Evolutionary conservation across 257 asterid genomes (phyloP).

Genomic region (Nicotiana obtusifolia): DNA sequence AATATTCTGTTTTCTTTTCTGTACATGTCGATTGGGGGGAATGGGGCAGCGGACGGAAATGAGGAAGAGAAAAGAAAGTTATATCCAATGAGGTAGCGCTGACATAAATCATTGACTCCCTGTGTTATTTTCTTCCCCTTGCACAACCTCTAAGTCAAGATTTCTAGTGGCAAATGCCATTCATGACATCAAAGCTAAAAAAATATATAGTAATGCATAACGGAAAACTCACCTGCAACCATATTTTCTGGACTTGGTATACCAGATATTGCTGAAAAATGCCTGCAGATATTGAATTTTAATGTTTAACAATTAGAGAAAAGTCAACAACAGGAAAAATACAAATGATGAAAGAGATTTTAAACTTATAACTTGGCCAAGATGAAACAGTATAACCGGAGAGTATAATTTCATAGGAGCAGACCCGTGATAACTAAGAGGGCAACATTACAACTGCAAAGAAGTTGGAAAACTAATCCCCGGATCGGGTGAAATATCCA

Average conservation of each 20-base stretch:
- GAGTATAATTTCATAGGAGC: constrained; percentile 11
- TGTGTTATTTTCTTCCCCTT: not conserved
- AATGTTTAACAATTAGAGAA: not conserved
- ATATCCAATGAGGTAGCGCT: not conserved
- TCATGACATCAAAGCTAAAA: not conserved
- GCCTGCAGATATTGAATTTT: constrained; percentile 34
- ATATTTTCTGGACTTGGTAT: constrained; percentile 90
- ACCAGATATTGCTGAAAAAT: constrained; percentile 86
- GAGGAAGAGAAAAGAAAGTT: not conserved
- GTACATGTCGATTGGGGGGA: not conserved
- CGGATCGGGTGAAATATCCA: constrained; percentile 55
- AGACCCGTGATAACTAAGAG: constrained; percentile 74
- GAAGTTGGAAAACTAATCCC: constrained; percentile 52
- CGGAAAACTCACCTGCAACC: constrained; percentile 61
- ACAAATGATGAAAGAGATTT: constrained; percentile 6
- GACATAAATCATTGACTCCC: not conserved
- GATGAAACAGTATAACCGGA: constrained; percentile 11
- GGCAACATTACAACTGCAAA: constrained; percentile 75
- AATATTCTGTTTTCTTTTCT: not conserved
- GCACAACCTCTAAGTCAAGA: not conserved
- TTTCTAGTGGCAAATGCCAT: not conserved
- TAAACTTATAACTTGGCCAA: not conserved
- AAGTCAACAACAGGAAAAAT: not conserved
- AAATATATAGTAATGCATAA: constrained; percentile 12
- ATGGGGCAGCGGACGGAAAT: not conserved